These are phyloP conservation scores for Triangularia verruculosa DNA, from an alignment of 2,329 filamentous ascomycete genomes.

Conservation along the genomic window DNA sequence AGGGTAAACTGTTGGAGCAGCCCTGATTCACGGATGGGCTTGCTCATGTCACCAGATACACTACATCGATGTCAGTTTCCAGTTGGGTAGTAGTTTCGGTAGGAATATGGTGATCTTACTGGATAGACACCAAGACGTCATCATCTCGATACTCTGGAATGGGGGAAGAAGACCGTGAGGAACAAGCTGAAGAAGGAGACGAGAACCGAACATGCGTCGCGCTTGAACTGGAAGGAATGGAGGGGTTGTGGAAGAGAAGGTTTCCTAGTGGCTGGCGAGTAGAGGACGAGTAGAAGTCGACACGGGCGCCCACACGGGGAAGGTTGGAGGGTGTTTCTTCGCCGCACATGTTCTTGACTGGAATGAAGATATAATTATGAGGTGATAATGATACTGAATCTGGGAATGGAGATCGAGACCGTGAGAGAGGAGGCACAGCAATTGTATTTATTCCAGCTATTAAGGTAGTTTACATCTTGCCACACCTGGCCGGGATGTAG, in stretches of 20 bases:
- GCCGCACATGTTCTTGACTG: conserved; percentile 23
- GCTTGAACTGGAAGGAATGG: conserved; percentile 17
- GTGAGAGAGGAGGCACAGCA: neutral
- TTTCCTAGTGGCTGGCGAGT: conserved; percentile 19
- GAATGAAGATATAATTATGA: neutral
- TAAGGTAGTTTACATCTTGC: neutral
- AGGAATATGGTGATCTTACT: conserved; percentile 18
- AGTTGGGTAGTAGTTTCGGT: too few species aligned
- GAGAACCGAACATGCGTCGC: conserved; percentile 28
- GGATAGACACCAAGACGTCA: conserved; percentile 26
- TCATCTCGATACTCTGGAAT: conserved; percentile 4
- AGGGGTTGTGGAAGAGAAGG: conserved; percentile 28
- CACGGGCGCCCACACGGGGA: conserved; percentile 28
- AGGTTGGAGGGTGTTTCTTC: conserved; percentile 21
- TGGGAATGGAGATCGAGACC: neutral
- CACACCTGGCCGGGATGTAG: neutral
- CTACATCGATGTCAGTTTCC: conserved; percentile 9
- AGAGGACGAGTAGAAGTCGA: conserved; percentile 25
- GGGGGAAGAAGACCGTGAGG: neutral
- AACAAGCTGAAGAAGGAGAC: conserved; percentile 1
- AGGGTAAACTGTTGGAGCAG: conserved; percentile 28
- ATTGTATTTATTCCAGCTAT: neutral
- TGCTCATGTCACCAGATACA: conserved; percentile 25
- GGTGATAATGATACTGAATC: neutral
- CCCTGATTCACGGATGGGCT: conserved; percentile 21